These are phyloP conservation scores for Pichia inconspicua DNA, from an alignment of 1,139 yeast genomes.

Conservation along the genomic window DNA sequence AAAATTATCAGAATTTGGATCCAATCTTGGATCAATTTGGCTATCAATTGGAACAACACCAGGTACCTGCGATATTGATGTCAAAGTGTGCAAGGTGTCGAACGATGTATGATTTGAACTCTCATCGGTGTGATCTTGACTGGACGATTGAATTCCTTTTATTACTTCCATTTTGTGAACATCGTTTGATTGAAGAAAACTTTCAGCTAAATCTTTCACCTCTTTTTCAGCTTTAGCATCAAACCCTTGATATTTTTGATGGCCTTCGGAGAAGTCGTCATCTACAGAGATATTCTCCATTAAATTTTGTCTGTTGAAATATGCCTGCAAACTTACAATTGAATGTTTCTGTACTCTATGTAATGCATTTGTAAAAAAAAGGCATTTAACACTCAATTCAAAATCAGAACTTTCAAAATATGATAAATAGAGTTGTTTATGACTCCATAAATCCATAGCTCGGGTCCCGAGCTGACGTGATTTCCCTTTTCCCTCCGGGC, in stretches of 20 bases:
- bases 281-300: slow-evolving; percentile 16
- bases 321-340: too few relatives aligned
- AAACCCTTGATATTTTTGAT: slow-evolving; percentile 33
- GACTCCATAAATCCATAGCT: too few relatives aligned
- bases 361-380: too few relatives aligned
- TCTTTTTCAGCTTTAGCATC: slow-evolving; percentile 26
- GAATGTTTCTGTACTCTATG: too few relatives aligned
- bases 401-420: too few relatives aligned
- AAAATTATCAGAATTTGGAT: slow-evolving; percentile 54
- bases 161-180: slow-evolving; percentile 4
- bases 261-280: slow-evolving; percentile 9
- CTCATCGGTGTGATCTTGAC: slow-evolving; percentile 4
- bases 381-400: too few relatives aligned
- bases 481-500: too few relatives aligned
- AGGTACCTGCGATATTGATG: slow-evolving; percentile 47
- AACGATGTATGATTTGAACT: not conserved
- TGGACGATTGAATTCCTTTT: not conserved
- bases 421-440: too few relatives aligned
- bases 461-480: too few relatives aligned
- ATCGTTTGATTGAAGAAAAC: slow-evolving; percentile 30
- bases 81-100: slow-evolving; percentile 30
- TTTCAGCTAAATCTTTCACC: slow-evolving; percentile 58
- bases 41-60: slow-evolving; percentile 35
- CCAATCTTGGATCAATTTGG: slow-evolving; percentile 36
- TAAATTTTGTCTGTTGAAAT: too few relatives aligned